phyloP scores from a whole-genome alignment of 495 filamentous ascomycete genomes.

The Penicillium angulare region DNA sequence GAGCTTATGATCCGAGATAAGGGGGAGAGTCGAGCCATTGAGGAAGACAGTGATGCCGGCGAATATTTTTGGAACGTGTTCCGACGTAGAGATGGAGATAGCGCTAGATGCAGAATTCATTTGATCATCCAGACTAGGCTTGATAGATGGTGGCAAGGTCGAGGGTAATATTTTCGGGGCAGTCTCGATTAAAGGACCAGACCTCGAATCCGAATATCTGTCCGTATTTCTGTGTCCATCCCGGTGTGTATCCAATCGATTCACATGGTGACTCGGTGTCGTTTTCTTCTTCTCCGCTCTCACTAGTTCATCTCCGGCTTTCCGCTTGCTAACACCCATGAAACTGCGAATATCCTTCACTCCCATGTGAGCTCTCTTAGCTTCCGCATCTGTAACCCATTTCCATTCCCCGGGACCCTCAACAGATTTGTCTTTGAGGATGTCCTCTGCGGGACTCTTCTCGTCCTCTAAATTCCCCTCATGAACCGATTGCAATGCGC shows the following conservation, averaged over 20 bases:
- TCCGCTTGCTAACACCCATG: slow-evolving; percentile 30
- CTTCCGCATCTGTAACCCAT: slow-evolving; percentile 16
- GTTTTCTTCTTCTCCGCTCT: slow-evolving; percentile 13
- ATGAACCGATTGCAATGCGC: background rate
- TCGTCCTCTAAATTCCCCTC: background rate
- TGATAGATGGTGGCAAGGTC: too few species aligned
- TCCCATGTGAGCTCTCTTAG: slow-evolving; percentile 15
- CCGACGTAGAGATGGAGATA: background rate
- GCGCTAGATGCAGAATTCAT: background rate
- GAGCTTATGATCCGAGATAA: slow-evolving; percentile 81
- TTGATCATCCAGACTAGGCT: too few species aligned
- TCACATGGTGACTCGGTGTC: too few species aligned
- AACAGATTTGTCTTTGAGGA: too few species aligned
- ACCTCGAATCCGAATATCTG: too few species aligned
- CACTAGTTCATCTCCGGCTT: slow-evolving; percentile 14
- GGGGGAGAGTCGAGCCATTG: slow-evolving; percentile 81
- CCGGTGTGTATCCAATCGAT: too few species aligned
- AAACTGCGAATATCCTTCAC: slow-evolving; percentile 42
- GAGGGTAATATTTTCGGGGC: too few species aligned
- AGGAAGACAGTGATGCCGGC: slow-evolving; percentile 71
- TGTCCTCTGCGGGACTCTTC: background rate
- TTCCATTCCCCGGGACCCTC: slow-evolving; percentile 13
- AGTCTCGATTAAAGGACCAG: too few species aligned
- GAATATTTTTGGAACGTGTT: slow-evolving; percentile 51
- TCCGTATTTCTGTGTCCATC: too few species aligned